Percentiles rank a stretch among this genome's conserved stretches.
Conservation (phyloP, 2,329 filamentous ascomycete species). For the Trichophyton benhamiae region DNA sequence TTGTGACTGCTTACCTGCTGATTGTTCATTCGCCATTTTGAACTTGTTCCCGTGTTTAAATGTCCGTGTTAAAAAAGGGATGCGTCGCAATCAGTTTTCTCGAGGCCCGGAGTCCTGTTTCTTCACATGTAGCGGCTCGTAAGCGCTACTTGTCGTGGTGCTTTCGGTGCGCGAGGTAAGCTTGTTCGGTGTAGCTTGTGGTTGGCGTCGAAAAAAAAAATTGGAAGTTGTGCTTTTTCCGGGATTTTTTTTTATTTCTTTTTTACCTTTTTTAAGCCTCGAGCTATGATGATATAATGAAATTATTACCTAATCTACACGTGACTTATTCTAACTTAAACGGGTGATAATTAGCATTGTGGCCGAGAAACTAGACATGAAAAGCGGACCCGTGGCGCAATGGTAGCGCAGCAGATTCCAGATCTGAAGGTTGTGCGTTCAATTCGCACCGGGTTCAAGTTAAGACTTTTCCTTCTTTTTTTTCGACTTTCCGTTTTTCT, state of each 20-base stretch:
- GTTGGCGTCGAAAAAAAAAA: not conserved
- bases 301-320: not conserved
- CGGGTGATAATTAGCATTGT: not conserved
- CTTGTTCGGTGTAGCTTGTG: not conserved
- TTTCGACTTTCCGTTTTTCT: not conserved
- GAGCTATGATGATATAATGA: not conserved
- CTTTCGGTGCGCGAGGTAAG: not conserved
- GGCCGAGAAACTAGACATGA: not conserved
- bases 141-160: not conserved
- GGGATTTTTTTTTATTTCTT: not conserved
- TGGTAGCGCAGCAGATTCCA: slow-evolving; percentile 14
- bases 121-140: slow-evolving; percentile 1
- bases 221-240: not conserved
- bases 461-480: not conserved
- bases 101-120: not conserved
- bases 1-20: slow-evolving; percentile 9
- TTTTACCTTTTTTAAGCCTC: not conserved
- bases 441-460: slow-evolving; percentile 12
- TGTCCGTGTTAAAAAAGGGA: slow-evolving; percentile 5
- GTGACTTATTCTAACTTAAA: not conserved
- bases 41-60: slow-evolving; percentile 4
- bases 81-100: slow-evolving; percentile 12
- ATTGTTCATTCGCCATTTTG: slow-evolving; percentile 15
- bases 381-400: slow-evolving; percentile 12
- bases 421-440: slow-evolving; percentile 14